phyloP scores from a whole-genome alignment of 1,139 yeast genomes.

The Hansenula sp. region DNA sequence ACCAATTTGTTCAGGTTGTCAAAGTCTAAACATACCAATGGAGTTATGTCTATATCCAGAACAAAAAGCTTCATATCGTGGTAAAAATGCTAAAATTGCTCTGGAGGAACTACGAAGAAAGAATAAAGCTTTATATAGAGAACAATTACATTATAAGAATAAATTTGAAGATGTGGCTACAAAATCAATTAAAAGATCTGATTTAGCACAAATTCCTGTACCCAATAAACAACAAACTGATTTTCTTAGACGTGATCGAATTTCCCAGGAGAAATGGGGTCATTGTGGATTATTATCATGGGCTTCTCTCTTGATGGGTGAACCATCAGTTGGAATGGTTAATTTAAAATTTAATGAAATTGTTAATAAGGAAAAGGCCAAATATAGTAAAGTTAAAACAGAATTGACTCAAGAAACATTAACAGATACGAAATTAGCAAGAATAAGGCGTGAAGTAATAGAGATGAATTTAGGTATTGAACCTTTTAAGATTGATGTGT shows the following conservation, averaged over 20 bases:
- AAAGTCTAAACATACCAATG: neutral
- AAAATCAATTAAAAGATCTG: no score
- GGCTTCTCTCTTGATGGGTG: no score
- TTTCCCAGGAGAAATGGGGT: no score
- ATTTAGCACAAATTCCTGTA: no score
- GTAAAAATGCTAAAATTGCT: neutral
- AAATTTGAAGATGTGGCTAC: neutral
- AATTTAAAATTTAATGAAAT: no score
- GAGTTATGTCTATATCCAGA: neutral
- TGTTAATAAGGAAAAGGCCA: no score
- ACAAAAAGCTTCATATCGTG: neutral
- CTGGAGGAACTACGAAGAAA: neutral
- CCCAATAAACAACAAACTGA: no score
- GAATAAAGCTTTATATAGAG: neutral
- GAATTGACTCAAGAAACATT: no score
- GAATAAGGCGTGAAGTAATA: neutral
- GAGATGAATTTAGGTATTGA: neutral
- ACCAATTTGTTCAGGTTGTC: neutral
- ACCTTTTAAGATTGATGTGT: neutral
- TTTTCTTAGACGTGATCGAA: no score
- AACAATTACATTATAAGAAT: neutral
- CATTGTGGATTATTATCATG: no score
- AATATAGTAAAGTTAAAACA: no score
- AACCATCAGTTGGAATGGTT: no score
- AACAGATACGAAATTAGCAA: neutral